Base-by-base conservation (phyloP, 805 yeast species). In the Kodamaea leandrae region DNA sequence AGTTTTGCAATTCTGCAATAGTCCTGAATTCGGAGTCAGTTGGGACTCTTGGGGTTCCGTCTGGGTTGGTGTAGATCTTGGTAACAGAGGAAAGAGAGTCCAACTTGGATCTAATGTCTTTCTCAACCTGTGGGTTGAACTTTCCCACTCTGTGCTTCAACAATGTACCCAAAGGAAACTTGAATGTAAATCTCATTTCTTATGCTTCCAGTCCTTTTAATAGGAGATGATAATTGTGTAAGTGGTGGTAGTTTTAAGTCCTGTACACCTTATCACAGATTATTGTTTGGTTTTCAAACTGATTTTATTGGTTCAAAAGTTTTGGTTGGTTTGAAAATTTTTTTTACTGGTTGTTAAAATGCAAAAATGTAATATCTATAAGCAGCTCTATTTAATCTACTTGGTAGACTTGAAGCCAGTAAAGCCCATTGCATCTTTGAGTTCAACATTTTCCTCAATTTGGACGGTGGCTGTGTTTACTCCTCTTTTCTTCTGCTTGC, bases 11-110 rank as follows among this genome's bases (percentile, higher is more conserved):
- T 51, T 78, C 83, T 15, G 91, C 88, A 42, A 86, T 77, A 34
- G 78, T 77, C 61, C 83, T 79, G 55, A 85, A 72, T 65, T 86
- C 93, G 28, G 66, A 63, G 54, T 86, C 95, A 20, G 74, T 61
- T 36, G 89, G 91, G 16, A 71, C 76, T 49, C 89, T 73, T 39
- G 82, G 76, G 8, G 87, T 66, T 5, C 95, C 95, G 57, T 86
- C 91, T 37, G 83, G 75, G 60, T 83, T 82, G 57, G 82, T 78
- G 61, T 80, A 86, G 49, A 84, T 71, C 57, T 79, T 76, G 42
- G 82, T 75, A 23, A 83, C 76, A 20, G 80, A 73, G 18, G 89
- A 83, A 41, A 85, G 70, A 17, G 77, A 60, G 54, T 79, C 81
- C 51, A 86, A 72, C 52, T 77, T 70, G 49, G 69, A 61, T 47